Evolutionary conservation across 1,284 basidiomycete genomes (phyloP).

Genomic region (Singerocomus rubriflavus): DNA sequence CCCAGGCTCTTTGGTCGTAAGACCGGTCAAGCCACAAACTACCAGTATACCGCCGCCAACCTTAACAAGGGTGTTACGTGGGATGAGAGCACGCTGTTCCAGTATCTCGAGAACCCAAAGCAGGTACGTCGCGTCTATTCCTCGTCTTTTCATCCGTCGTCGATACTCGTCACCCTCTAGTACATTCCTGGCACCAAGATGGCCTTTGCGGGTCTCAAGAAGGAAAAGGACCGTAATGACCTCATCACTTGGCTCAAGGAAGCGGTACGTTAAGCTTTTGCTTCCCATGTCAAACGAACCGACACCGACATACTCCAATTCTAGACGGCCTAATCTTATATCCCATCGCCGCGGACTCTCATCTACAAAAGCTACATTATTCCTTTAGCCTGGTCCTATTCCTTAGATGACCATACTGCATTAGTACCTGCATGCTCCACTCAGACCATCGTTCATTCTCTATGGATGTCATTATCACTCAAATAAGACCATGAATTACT

Average conservation of each 20-base stretch:
- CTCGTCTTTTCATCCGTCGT: background rate
- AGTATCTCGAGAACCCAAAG: constrained; percentile 96
- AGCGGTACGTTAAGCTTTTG: constrained; percentile 42
- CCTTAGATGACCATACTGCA: constrained; percentile 31
- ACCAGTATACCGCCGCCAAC: constrained; percentile 95
- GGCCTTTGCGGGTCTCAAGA: constrained; percentile 97
- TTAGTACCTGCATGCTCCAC: constrained; percentile 24
- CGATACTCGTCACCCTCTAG: constrained; percentile 35
- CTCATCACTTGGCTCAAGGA: constrained; percentile 79
- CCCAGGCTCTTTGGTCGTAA: constrained; percentile 79
- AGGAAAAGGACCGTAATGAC: constrained; percentile 94
- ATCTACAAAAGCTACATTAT: constrained; percentile 22
- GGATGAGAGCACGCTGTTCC: constrained; percentile 85
- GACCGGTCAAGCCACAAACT: constrained; percentile 85
- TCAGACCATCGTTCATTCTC: constrained; percentile 23
- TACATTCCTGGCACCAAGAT: constrained; percentile 97
- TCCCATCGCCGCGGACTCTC: constrained; percentile 11
- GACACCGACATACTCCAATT: background rate
- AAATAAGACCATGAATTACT: background rate
- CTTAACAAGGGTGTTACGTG: constrained; percentile 93
- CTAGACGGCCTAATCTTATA: constrained; percentile 29
- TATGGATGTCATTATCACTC: background rate
- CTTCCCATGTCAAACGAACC: background rate
- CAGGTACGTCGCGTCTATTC: constrained; percentile 53
- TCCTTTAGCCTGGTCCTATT: constrained; percentile 28